Conservation (phyloP, 495 filamentous ascomycete genomes). For the Aspergillus saccharolyticus region DNA sequence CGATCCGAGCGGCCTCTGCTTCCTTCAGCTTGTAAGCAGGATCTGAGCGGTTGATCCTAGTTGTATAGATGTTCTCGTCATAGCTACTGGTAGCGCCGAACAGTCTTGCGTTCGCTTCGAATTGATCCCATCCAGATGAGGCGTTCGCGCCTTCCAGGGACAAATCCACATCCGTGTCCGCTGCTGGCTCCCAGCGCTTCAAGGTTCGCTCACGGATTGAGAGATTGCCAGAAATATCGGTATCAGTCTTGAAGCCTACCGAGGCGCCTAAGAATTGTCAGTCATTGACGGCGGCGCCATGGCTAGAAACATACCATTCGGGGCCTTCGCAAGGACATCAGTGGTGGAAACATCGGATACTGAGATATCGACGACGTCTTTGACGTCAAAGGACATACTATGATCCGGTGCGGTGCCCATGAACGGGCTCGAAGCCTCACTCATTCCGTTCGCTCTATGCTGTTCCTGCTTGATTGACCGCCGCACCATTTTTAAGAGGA, state of each 20-base stretch:
- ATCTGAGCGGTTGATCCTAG: slow-evolving; percentile 73
- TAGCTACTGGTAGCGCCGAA: slow-evolving; percentile 86
- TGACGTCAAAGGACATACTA: slow-evolving; percentile 72
- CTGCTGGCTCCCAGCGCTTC: slow-evolving; percentile 73
- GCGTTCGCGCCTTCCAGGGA: slow-evolving; percentile 57
- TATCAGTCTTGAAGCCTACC: slow-evolving; percentile 75
- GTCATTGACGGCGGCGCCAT: slow-evolving; percentile 6
- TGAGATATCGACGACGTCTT: slow-evolving; percentile 66
- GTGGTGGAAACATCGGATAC: slow-evolving; percentile 51
- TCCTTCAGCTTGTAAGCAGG: slow-evolving; percentile 73
- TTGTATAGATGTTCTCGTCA: slow-evolving; percentile 93
- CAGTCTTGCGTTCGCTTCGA: slow-evolving; percentile 78
- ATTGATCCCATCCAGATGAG: slow-evolving; percentile 79
- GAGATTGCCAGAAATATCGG: slow-evolving; percentile 75
- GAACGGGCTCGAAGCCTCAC: slow-evolving; percentile 47
- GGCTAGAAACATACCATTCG: slow-evolving; percentile 62
- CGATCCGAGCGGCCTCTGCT: slow-evolving; percentile 74
- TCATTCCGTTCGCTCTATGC: slow-evolving; percentile 52
- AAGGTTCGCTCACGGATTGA: slow-evolving; percentile 67
- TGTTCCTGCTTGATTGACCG: slow-evolving; percentile 48
- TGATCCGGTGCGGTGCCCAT: slow-evolving; percentile 59
- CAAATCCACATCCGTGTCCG: slow-evolving; percentile 56
- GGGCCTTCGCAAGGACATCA: slow-evolving; percentile 47
- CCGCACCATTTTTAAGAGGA: slow-evolving; percentile 79
- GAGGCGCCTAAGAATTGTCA: slow-evolving; percentile 34